Percentiles rank a stretch among this genome's conserved stretches.
Evolutionary conservation across 306 rosid species (phyloP).

Genomic region (Gastrolobium bilobum): DNA sequence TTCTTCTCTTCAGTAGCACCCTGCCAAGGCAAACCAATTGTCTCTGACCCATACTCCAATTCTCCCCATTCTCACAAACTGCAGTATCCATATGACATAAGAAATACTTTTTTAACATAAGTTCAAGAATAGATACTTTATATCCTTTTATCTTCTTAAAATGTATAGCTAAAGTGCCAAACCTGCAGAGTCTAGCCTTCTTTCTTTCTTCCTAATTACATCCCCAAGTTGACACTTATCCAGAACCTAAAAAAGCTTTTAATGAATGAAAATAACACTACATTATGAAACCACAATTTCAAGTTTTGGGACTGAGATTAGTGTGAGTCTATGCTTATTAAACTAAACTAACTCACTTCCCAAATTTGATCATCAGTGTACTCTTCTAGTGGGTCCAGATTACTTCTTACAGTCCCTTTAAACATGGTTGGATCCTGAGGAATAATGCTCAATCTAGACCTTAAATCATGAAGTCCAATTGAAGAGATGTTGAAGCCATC

Average conservation of each 20-base stretch:
- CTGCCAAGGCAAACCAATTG: slow-evolving; percentile 72
- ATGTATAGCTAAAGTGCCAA: not conserved
- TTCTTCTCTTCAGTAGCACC: slow-evolving; percentile 65
- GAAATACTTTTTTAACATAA: not conserved
- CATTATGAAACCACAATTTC: not conserved
- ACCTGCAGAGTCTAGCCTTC: slow-evolving; percentile 67
- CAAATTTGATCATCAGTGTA: too few species aligned
- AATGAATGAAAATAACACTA: not conserved
- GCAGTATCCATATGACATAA: too few species aligned
- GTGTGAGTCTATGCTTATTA: not conserved
- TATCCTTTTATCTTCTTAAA: not conserved
- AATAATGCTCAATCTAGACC: too few species aligned
- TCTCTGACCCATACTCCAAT: slow-evolving; percentile 83
- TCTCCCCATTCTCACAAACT: slow-evolving; percentile 75
- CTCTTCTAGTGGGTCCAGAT: too few species aligned
- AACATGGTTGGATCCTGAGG: too few species aligned
- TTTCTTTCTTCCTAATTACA: slow-evolving; percentile 67
- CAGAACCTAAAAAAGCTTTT: slow-evolving; percentile 50
- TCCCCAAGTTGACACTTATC: slow-evolving; percentile 79
- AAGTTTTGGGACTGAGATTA: not conserved
- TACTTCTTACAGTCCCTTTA: too few species aligned
- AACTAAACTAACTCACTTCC: slow-evolving; percentile 37
- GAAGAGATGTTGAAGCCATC: slow-evolving; percentile 59
- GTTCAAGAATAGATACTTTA: not conserved
- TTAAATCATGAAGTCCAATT: too few species aligned